Conservation (phyloP, 352 stramenopile species). For the Pythium folliculosum region DNA sequence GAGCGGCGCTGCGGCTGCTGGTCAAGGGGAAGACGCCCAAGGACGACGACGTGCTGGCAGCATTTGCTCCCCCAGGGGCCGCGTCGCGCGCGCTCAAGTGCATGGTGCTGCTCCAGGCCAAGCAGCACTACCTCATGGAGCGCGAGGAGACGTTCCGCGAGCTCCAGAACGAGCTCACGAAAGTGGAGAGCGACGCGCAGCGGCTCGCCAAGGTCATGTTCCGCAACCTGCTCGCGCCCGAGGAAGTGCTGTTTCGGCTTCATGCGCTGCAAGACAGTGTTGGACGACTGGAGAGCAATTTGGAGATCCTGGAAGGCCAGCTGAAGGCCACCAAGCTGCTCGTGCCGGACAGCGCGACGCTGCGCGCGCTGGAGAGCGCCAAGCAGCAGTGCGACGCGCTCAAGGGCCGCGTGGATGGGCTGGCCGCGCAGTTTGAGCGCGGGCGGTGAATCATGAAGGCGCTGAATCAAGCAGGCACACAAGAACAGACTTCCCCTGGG, state of each 20-base stretch:
- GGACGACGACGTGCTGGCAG: conserved; percentile 35
- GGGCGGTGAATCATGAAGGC: neutral
- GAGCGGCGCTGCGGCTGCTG: conserved; percentile 48
- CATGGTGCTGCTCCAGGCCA: conserved; percentile 66
- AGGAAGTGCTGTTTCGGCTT: conserved; percentile 55
- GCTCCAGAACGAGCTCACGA: conserved; percentile 64
- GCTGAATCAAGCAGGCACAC: no score
- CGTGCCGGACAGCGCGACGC: conserved; percentile 18
- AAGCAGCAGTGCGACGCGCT: conserved; percentile 15
- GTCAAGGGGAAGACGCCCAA: conserved; percentile 64
- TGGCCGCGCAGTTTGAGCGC: conserved; percentile 18
- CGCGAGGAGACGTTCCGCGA: conserved; percentile 63
- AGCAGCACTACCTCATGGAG: conserved; percentile 63
- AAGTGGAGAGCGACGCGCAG: conserved; percentile 33
- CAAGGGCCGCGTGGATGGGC: conserved; percentile 3
- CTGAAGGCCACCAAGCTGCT: conserved; percentile 28
- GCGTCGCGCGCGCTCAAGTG: conserved; percentile 50
- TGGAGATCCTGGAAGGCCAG: conserved; percentile 55
- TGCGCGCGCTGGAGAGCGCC: conserved; percentile 16
- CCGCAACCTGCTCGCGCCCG: conserved; percentile 49
- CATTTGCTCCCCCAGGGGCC: conserved; percentile 1
- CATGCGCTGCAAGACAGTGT: conserved; percentile 43
- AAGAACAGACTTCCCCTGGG: no score
- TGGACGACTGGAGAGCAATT: conserved; percentile 39
- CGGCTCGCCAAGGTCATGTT: conserved; percentile 47